Conservation (phyloP, 345 rosid genomes). For the Barbarea vulgaris region DNA sequence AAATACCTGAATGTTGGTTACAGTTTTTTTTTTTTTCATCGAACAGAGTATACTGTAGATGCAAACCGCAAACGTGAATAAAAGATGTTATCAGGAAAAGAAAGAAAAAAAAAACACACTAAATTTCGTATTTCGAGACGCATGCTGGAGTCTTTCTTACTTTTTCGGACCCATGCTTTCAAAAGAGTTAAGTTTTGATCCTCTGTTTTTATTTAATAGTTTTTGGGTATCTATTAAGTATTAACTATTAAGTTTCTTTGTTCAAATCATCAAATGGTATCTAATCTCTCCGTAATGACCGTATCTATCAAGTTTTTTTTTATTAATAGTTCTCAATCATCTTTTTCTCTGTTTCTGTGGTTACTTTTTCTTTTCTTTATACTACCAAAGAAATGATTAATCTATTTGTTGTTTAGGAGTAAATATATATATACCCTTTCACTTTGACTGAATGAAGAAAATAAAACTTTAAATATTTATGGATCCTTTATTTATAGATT, state of each 20-base stretch:
- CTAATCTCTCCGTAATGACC: not conserved
- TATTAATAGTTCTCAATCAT: too few relatives aligned
- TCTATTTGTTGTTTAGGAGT: not conserved
- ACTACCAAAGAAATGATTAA: not conserved
- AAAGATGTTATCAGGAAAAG: not conserved
- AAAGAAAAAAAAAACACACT: not conserved
- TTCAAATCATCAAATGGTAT: not conserved
- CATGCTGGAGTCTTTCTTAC: constrained; percentile 10
- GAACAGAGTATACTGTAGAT: too few relatives aligned
- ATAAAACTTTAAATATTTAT: not conserved
- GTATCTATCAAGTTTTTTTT: too few relatives aligned
- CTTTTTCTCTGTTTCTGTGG: too few relatives aligned
- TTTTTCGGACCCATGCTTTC: constrained; percentile 8
- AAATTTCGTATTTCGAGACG: constrained; percentile 18
- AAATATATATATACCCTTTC: not conserved
- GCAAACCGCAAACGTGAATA: constrained; percentile 15
- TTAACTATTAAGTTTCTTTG: not conserved
- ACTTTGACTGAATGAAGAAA: not conserved
- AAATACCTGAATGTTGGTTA: not conserved
- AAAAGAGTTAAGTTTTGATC: constrained; percentile 6
- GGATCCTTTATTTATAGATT: not conserved
- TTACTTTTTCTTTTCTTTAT: not conserved
- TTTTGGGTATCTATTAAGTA: not conserved
- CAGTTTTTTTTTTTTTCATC: too few relatives aligned
- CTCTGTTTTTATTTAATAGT: not conserved